Percentiles rank a stretch among this genome's conserved stretches.
phyloP scores from a whole-genome alignment of 2,329 filamentous ascomycete genomes.

The Beauveria sp. region DNA sequence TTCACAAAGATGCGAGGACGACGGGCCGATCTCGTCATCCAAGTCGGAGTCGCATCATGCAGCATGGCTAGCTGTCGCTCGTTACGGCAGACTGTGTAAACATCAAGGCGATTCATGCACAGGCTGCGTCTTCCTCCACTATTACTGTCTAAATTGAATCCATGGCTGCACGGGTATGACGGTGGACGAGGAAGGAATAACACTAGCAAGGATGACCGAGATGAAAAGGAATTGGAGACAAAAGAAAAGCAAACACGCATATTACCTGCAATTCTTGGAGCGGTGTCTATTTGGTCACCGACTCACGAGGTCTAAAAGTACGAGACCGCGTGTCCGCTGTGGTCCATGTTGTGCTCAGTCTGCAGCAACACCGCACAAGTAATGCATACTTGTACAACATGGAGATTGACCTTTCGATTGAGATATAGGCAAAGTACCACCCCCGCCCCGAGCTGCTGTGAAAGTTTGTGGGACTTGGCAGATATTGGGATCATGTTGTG shows the following conservation, averaged over 20 bases:
- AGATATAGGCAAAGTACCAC: background rate
- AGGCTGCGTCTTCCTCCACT: too few relatives aligned
- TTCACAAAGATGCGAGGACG: background rate
- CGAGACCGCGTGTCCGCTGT: background rate
- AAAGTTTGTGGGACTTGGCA: background rate
- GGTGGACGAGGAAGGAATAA: too few relatives aligned
- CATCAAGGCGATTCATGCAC: too few relatives aligned
- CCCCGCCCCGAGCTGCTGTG: background rate
- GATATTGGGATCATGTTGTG: background rate
- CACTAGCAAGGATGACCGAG: too few relatives aligned
- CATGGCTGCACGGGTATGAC: too few relatives aligned
- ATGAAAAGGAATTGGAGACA: too few relatives aligned
- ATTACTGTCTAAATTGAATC: too few relatives aligned
- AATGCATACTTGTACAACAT: background rate
- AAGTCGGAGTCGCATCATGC: background rate
- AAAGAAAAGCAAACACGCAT: too few relatives aligned
- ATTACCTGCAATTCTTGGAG: too few relatives aligned
- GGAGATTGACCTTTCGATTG: background rate
- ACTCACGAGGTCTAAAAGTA: too few relatives aligned
- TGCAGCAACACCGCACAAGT: background rate
- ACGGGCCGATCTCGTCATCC: background rate
- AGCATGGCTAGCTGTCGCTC: background rate
- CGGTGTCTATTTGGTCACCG: too few relatives aligned
- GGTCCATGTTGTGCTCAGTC: background rate
- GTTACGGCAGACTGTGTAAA: too few relatives aligned